phyloP scores from a whole-genome alignment of 139 green algal genomes.

The Volvox reticuliferus region DNA sequence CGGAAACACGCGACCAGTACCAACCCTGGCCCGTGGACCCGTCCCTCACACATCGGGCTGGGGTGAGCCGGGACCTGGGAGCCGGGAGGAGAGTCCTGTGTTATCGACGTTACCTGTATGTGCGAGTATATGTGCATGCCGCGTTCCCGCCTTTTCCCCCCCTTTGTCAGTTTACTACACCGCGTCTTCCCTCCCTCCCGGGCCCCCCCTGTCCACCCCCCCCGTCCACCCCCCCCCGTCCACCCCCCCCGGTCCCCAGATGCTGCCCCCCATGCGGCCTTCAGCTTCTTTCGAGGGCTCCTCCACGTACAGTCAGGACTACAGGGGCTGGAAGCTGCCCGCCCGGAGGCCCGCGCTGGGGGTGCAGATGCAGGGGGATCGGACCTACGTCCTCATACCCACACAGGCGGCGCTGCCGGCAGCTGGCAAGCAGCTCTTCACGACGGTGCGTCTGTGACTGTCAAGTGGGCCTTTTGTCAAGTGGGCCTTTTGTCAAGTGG shows the following conservation, averaged over 20 bases:
- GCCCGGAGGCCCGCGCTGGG: conserved; percentile 64
- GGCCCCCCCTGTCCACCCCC: not conserved
- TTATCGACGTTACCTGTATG: not conserved
- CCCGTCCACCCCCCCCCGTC: not conserved
- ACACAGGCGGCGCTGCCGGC: conserved; percentile 52
- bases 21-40: conserved; percentile 59
- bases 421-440: conserved; percentile 67
- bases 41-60: not conserved
- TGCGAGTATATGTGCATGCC: not conserved
- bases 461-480: too few relatives aligned
- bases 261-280: conserved; percentile 60
- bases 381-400: conserved; percentile 68
- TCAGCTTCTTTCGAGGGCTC: conserved; percentile 66
- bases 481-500: too few relatives aligned
- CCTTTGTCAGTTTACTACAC: not conserved
- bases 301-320: conserved; percentile 70
- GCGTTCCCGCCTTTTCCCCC: not conserved
- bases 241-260: not conserved
- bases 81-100: not conserved
- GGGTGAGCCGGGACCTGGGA: conserved; percentile 1
- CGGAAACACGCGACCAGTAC: conserved; percentile 35
- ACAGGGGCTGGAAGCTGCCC: conserved; percentile 75
- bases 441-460: conserved; percentile 49
- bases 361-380: conserved; percentile 69
- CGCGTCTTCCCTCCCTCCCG: not conserved